These are phyloP conservation scores for Starmerella bombi DNA, from an alignment of 805 yeast species.

Conservation along the genomic window DNA sequence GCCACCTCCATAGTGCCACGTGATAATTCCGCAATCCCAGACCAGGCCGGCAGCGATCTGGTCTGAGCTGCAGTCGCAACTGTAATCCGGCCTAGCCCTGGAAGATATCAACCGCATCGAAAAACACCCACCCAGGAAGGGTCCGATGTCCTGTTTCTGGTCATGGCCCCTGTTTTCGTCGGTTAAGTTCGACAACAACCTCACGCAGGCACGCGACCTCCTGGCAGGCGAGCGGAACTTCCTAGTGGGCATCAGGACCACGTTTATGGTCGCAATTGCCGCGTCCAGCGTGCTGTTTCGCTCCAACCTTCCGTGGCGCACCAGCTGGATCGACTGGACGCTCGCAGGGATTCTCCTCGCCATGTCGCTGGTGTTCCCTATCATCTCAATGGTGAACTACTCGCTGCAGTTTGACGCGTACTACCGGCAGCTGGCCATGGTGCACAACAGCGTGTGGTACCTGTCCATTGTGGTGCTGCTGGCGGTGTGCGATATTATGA, in stretches of 20 bases:
- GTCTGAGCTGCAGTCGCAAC: no score
- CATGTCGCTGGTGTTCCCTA: conserved; percentile 16
- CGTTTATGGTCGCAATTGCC: conserved; percentile 22
- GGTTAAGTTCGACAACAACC: conserved; percentile 21
- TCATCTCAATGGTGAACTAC: conserved; percentile 22
- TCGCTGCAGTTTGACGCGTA: conserved; percentile 16
- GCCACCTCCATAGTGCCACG: no score
- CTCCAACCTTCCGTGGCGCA: not conserved
- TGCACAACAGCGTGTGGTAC: conserved; percentile 15
- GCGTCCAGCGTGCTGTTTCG: conserved; percentile 19
- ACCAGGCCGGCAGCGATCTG: no score
- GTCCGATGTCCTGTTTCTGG: no score
- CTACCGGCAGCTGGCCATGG: conserved; percentile 14
- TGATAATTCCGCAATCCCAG: no score
- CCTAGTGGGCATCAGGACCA: conserved; percentile 18
- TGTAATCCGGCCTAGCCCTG: no score
- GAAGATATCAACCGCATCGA: no score
- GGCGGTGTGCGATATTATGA: conserved; percentile 17
- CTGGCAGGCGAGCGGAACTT: conserved; percentile 26
- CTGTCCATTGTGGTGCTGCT: conserved; percentile 9
- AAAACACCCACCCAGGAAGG: no score
- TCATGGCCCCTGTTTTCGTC: conserved; percentile 14
- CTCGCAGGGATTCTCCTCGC: conserved; percentile 18
- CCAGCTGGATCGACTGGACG: conserved; percentile 12
- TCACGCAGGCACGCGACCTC: conserved; percentile 27